Conservation (phyloP, 768 basidiomycete species). For the Trametes cingulata region DNA sequence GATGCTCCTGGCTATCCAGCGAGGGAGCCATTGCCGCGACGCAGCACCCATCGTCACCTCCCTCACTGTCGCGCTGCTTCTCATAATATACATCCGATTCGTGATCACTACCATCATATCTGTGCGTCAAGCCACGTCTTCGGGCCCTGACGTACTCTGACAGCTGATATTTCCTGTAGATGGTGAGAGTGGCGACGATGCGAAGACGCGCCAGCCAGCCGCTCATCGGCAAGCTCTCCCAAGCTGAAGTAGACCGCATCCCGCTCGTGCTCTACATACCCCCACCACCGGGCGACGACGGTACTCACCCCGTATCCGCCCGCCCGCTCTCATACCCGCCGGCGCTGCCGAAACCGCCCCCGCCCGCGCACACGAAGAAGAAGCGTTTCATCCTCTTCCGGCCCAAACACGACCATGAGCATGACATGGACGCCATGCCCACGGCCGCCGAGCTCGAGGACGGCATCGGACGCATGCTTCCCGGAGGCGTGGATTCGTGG, state of each 20-base stretch:
- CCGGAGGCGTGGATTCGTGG: slow-evolving; percentile 43
- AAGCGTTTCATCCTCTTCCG: slow-evolving; percentile 5
- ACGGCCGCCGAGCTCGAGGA: neutral
- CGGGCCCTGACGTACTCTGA: too few species aligned
- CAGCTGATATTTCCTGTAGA: neutral
- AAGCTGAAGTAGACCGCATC: slow-evolving; percentile 16
- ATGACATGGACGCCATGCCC: neutral
- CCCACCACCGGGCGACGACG: slow-evolving; percentile 1
- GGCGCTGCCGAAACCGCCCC: neutral
- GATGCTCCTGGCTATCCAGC: slow-evolving; percentile 3
- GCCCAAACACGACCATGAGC: neutral
- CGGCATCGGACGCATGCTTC: neutral
- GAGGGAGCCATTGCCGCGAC: neutral
- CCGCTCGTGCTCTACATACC: slow-evolving; percentile 19
- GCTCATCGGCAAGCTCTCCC: slow-evolving; percentile 10
- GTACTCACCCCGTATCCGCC: neutral
- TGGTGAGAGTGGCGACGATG: neutral
- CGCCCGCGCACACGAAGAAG: neutral
- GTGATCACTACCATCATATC: neutral
- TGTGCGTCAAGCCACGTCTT: neutral
- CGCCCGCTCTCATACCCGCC: neutral
- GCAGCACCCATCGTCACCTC: neutral
- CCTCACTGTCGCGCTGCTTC: neutral
- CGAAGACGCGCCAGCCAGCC: neutral
- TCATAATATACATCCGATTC: slow-evolving; percentile 6